A percentile compares a stretch with the other conserved stretches of the same genome.
Evolutionary conservation across 768 basidiomycete species (phyloP).

Genomic region (Tricholomella constricta): DNA sequence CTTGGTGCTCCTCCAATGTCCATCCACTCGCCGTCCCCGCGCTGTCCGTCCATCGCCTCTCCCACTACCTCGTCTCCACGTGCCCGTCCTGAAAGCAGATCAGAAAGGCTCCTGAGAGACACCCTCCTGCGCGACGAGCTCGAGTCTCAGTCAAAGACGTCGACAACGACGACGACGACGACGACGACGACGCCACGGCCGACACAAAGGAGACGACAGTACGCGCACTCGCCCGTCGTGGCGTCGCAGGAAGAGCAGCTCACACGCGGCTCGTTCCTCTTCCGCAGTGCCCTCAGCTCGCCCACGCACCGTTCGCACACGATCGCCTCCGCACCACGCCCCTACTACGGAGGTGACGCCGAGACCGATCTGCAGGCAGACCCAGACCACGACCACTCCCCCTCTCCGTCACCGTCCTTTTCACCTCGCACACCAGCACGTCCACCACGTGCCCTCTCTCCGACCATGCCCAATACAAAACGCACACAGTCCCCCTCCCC

Average conservation of each 20-base stretch:
- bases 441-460: background rate
- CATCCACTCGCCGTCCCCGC: background rate
- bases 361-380: background rate
- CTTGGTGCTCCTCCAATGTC: too few relatives aligned
- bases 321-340: background rate
- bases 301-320: conserved; percentile 4
- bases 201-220: conserved; percentile 28
- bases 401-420: background rate
- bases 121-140: conserved; percentile 50
- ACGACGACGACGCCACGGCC: background rate
- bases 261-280: conserved; percentile 33
- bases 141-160: too few relatives aligned
- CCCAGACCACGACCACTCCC: conserved; percentile 24
- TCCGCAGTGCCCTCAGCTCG: conserved; percentile 31
- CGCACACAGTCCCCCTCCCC: conserved; percentile 5
- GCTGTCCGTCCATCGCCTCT: background rate
- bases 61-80: conserved; percentile 18
- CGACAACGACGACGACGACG: background rate
- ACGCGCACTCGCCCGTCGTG: conserved; percentile 19
- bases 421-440: background rate
- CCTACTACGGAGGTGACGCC: conserved; percentile 10
- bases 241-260: conserved; percentile 17
- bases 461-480: conserved; percentile 7
- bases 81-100: conserved; percentile 49
- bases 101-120: conserved; percentile 57